Base-by-base conservation (phyloP, 495 filamentous ascomycete genomes). In the Hypoxylon intermedium region DNA sequence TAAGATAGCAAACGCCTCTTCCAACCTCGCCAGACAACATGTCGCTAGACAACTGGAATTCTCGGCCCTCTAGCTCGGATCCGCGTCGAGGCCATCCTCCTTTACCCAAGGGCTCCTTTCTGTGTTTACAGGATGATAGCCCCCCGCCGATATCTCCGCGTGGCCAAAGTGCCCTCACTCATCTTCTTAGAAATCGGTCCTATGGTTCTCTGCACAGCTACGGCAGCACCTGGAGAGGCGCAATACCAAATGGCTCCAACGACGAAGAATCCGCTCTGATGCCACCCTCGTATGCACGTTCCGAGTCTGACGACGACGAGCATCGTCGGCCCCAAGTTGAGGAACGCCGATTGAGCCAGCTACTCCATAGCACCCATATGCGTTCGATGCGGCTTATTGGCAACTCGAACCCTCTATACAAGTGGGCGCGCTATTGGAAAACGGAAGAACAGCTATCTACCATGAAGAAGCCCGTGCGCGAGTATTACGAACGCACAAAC, bases 401-500 rank as follows among this genome's bases (percentile, higher is more conserved):
- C 13, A 89, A 86, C 54, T 86, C 77, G 61, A 93, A 91, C 66
- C 88, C 88, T 12, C 72, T 88, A 36, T 92, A 93, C 67, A 77
- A 77, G 48, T 93, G 89, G 88, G 87, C 85, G 69, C 75, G 78
- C 57, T 91, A 92, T 60, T 89, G 83, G 79, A 91, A 87, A 72
- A 85, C 82, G 3, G 82, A 88, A 15, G 83, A 86, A 15, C 74
- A 91, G 70, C 67, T 92, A 53, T 81, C 78, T 47, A 45, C 67
- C 33, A 86, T 91, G 85, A 83, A 77, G 70, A 88, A 86, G 70
- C 76, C 83, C 3, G 68, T 90, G 80, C 87, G 91, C 15, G 58
- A 87, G 68, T 96, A 94, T 74, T 93, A 97, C 70, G 86, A 92
- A 71, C 83, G 88, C 5, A 92, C 83, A 65, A 97, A 97, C 70